These are phyloP conservation scores for Lipomyces sp. DNA, from an alignment of 805 yeast genomes.

Conservation along the genomic window DNA sequence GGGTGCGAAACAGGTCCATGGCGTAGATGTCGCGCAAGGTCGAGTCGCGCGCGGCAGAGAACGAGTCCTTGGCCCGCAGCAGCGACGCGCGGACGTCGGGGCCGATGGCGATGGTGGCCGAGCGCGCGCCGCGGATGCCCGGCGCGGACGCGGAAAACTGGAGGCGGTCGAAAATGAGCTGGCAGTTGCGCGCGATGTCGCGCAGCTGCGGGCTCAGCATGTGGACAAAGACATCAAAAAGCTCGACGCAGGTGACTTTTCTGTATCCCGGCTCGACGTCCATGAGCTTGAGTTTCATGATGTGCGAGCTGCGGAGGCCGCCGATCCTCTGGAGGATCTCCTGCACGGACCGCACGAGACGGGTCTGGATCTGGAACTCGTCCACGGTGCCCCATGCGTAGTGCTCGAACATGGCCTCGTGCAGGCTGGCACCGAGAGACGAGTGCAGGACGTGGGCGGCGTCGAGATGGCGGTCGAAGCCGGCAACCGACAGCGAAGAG, in stretches of 20 bases:
- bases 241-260: conserved; percentile 36
- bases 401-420: conserved; percentile 64
- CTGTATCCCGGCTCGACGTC: conserved; percentile 9
- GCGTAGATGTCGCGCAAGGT: conserved; percentile 58
- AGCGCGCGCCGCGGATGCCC: not conserved
- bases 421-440: conserved; percentile 43
- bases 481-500: not conserved
- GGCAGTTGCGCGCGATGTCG: not conserved
- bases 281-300: conserved; percentile 40
- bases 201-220: conserved; percentile 61
- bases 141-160: not conserved
- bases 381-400: conserved; percentile 51
- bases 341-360: conserved; percentile 51
- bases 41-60: conserved; percentile 51
- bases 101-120: not conserved
- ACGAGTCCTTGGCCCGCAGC: conserved; percentile 41
- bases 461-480: not conserved
- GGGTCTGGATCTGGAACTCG: conserved; percentile 47
- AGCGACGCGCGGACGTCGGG: not conserved
- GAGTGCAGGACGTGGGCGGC: conserved; percentile 6
- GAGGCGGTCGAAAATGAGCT: not conserved
- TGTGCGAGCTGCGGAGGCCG: conserved; percentile 65
- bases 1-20: conserved; percentile 50
- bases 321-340: conserved; percentile 55
- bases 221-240: conserved; percentile 65